Evolutionary conservation across 495 filamentous ascomycete species (phyloP).

Genomic region (Podospora pseudopauciseta): DNA sequence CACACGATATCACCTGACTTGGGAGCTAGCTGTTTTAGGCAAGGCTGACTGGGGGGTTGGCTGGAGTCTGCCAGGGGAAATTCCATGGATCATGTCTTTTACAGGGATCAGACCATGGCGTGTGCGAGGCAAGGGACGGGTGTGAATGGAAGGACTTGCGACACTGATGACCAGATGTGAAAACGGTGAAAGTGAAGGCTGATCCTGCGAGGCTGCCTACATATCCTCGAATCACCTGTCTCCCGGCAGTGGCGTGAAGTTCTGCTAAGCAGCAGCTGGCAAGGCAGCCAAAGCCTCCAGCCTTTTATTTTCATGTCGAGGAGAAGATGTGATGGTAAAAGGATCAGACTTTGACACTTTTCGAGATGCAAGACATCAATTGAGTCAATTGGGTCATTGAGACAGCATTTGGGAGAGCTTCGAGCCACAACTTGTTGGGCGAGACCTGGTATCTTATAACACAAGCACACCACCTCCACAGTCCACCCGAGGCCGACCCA

Average conservation of each 20-base stretch:
- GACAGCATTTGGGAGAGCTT: conserved; percentile 18
- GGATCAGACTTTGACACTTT: neutral
- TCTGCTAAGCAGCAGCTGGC: conserved; percentile 18
- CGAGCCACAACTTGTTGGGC: conserved; percentile 9
- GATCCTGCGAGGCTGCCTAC: conserved; percentile 31
- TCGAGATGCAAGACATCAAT: neutral
- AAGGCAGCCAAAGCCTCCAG: conserved; percentile 13
- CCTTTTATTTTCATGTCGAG: neutral
- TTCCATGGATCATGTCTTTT: conserved; percentile 2
- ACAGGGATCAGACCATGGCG: conserved; percentile 3
- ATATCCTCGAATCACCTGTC: neutral
- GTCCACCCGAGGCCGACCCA: neutral
- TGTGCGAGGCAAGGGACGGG: conserved; percentile 14
- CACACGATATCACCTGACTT: conserved; percentile 30
- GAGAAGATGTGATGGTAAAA: neutral
- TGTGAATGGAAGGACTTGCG: conserved; percentile 12
- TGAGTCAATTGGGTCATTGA: conserved; percentile 13
- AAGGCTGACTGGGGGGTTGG: conserved; percentile 4
- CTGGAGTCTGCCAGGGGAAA: conserved; percentile 12
- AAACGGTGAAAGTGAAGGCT: neutral
- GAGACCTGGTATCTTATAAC: conserved; percentile 21
- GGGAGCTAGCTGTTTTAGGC: conserved; percentile 15
- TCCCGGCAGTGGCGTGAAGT: conserved; percentile 13
- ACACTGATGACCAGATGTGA: neutral
- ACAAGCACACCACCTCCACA: conserved; percentile 15